Evolutionary conservation across 2,329 filamentous ascomycete genomes (phyloP).

Genomic region (Macrophomina tecta): DNA sequence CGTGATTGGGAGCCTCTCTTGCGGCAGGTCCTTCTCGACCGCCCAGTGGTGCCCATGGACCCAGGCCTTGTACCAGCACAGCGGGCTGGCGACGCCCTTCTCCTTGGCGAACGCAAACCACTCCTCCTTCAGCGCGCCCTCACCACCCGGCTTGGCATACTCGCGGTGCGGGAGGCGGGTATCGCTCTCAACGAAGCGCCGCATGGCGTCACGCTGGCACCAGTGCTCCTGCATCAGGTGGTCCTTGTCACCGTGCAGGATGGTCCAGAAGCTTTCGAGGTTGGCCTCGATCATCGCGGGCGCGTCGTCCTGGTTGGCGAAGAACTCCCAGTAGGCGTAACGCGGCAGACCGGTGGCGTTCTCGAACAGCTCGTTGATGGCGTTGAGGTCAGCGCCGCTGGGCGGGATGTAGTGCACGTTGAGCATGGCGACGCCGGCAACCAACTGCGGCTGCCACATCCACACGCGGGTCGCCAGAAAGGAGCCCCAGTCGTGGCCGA

Average conservation of each 20-base stretch:
- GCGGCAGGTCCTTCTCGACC: slow-evolving; percentile 37
- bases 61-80: slow-evolving; percentile 48
- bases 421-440: slow-evolving; percentile 51
- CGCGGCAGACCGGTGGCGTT: slow-evolving; percentile 46
- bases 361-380: slow-evolving; percentile 40
- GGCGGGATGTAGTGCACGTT: slow-evolving; percentile 48
- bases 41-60: slow-evolving; percentile 37
- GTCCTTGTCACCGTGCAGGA: slow-evolving; percentile 41
- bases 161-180: slow-evolving; percentile 34
- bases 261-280: slow-evolving; percentile 47
- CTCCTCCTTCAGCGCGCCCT: slow-evolving; percentile 38
- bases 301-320: slow-evolving; percentile 44
- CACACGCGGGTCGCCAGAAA: slow-evolving; percentile 49
- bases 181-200: slow-evolving; percentile 34
- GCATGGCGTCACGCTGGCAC: slow-evolving; percentile 45
- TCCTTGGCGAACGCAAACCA: slow-evolving; percentile 46
- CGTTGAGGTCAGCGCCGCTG: slow-evolving; percentile 48
- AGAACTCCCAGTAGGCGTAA: slow-evolving; percentile 56
- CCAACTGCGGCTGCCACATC: slow-evolving; percentile 46
- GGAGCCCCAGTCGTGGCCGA: slow-evolving; percentile 60
- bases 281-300: slow-evolving; percentile 48
- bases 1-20: slow-evolving; percentile 36
- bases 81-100: slow-evolving; percentile 44
- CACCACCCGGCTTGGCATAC: slow-evolving; percentile 37
- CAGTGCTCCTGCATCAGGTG: slow-evolving; percentile 46